Conservation (phyloP, 306 rosid species). For the Cicer arietinum region DNA sequence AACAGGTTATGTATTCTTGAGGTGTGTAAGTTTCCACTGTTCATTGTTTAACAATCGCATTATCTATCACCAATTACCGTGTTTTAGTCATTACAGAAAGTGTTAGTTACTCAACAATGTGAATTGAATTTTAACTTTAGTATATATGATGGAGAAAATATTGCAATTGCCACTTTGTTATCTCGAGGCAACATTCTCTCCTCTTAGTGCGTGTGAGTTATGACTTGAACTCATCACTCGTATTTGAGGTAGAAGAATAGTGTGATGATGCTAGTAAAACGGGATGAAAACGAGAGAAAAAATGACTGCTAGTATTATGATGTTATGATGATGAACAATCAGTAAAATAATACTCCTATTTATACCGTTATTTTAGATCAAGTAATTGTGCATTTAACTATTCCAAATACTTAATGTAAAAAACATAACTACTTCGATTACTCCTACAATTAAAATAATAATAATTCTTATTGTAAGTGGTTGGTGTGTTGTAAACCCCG, state of each 20-base stretch:
- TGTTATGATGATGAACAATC: neutral
- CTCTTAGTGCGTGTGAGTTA: slow-evolving; percentile 15
- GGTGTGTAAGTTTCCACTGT: slow-evolving; percentile 53
- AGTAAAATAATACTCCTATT: neutral
- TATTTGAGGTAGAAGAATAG: neutral
- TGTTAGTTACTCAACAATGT: slow-evolving; percentile 22
- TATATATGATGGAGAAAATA: slow-evolving; percentile 36
- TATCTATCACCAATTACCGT: slow-evolving; percentile 8
- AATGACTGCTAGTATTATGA: neutral
- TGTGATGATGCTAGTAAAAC: neutral
- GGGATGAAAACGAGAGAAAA: neutral
- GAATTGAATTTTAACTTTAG: neutral
- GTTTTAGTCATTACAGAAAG: slow-evolving; percentile 38
- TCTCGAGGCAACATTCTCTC: slow-evolving; percentile 9
- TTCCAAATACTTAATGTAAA: neutral
- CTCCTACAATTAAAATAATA: neutral
- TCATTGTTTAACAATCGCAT: slow-evolving; percentile 52
- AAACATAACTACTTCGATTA: too few species aligned
- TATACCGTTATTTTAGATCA: neutral
- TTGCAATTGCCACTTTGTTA: slow-evolving; percentile 26
- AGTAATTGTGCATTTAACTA: neutral
- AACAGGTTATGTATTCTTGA: slow-evolving; percentile 92
- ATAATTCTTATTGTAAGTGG: too few species aligned
- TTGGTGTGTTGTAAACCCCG: too few species aligned
- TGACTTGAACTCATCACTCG: slow-evolving; percentile 1